Evolutionary conservation across 2,329 filamentous ascomycete genomes (phyloP).

Genomic region (Cordyceps fumosorosea): DNA sequence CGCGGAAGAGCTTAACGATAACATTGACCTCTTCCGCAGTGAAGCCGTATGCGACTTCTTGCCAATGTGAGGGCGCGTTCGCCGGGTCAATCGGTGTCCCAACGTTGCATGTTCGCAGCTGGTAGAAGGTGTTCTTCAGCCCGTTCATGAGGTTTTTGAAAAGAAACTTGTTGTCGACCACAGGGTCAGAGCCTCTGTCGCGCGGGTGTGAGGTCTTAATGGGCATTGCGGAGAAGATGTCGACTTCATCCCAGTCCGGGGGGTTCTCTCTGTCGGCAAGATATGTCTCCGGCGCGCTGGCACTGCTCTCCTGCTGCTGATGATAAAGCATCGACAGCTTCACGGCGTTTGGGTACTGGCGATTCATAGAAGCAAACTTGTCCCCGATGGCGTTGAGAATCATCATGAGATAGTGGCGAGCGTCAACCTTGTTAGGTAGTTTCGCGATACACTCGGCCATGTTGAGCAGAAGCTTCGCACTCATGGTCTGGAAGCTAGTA

Average conservation of each 20-base stretch:
- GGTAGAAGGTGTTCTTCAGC: slow-evolving; percentile 93
- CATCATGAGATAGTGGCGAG: slow-evolving; percentile 91
- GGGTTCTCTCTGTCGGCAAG: slow-evolving; percentile 72
- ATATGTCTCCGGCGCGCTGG: slow-evolving; percentile 63
- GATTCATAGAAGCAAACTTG: slow-evolving; percentile 97
- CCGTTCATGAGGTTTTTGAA: slow-evolving; percentile 96
- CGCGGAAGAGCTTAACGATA: slow-evolving; percentile 93
- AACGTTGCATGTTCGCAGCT: slow-evolving; percentile 84
- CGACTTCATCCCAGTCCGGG: slow-evolving; percentile 96
- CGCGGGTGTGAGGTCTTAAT: slow-evolving; percentile 92
- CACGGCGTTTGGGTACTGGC: slow-evolving; percentile 88
- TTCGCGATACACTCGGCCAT: slow-evolving; percentile 98
- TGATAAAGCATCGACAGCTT: slow-evolving; percentile 78
- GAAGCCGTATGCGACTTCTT: slow-evolving; percentile 92
- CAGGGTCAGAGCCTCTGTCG: slow-evolving; percentile 82
- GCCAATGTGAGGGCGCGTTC: slow-evolving; percentile 83
- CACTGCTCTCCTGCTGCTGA: slow-evolving; percentile 56
- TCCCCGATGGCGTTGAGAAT: slow-evolving; percentile 97
- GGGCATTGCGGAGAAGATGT: slow-evolving; percentile 92
- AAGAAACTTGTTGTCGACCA: slow-evolving; percentile 94
- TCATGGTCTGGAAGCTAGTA: slow-evolving; percentile 99
- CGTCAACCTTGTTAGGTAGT: slow-evolving; percentile 86
- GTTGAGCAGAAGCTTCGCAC: slow-evolving; percentile 90
- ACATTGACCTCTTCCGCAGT: slow-evolving; percentile 95
- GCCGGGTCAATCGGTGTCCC: slow-evolving; percentile 63